phyloP scores from a whole-genome alignment of 768 basidiomycete genomes.

The Serpula lacrymans region DNA sequence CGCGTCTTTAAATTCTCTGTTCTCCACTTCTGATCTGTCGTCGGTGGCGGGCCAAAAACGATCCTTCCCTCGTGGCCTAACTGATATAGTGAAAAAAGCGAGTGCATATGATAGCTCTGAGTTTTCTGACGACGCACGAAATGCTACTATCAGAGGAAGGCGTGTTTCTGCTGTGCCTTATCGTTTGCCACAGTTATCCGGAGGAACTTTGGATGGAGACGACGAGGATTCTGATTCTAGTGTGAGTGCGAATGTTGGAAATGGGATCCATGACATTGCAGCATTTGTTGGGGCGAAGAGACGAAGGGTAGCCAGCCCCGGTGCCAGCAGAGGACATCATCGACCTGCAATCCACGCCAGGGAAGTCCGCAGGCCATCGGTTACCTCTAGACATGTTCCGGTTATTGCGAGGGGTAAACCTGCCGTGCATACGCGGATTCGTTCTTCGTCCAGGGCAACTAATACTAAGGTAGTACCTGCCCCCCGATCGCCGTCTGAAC shows the following conservation, averaged over 20 bases:
- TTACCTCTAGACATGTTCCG: slow-evolving; percentile 8
- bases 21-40: slow-evolving; percentile 24
- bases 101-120: not conserved
- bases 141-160: slow-evolving; percentile 26
- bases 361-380: slow-evolving; percentile 12
- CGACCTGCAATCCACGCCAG: no score
- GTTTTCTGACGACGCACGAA: slow-evolving; percentile 11
- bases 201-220: slow-evolving; percentile 21
- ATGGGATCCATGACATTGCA: no score
- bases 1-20: slow-evolving; percentile 38
- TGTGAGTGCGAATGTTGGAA: slow-evolving; percentile 9
- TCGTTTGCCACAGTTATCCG: slow-evolving; percentile 12
- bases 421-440: slow-evolving; percentile 6
- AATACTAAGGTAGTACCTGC: slow-evolving; percentile 7
- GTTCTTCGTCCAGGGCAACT: slow-evolving; percentile 10
- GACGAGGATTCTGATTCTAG: slow-evolving; percentile 10
- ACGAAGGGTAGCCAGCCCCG: slow-evolving; percentile 16
- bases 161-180: slow-evolving; percentile 1
- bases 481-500: slow-evolving; percentile 9
- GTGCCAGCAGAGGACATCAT: no score
- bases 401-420: slow-evolving; percentile 8
- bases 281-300: slow-evolving; percentile 19
- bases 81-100: slow-evolving; percentile 5
- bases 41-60: slow-evolving; percentile 44
- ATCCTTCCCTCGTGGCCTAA: slow-evolving; percentile 16